Conservation (phyloP, 305 asterid species). For the Withania somnifera region DNA sequence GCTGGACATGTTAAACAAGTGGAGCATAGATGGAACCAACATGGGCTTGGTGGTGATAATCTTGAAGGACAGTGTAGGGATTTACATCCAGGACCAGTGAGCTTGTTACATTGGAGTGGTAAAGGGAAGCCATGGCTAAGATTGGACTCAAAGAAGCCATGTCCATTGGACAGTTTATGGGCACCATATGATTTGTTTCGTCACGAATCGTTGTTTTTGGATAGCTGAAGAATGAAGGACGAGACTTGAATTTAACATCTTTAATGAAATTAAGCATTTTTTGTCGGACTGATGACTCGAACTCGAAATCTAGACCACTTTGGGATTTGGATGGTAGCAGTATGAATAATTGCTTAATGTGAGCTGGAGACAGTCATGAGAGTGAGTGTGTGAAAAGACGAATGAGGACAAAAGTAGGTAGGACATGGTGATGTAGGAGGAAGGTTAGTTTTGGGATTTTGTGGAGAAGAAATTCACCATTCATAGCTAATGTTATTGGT, state of each 20-base stretch:
- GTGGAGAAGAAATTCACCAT: too few species aligned
- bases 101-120: slow-evolving; percentile 83
- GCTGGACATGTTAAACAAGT: slow-evolving; percentile 63
- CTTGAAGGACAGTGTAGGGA: slow-evolving; percentile 64
- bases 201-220: slow-evolving; percentile 35
- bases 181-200: slow-evolving; percentile 58
- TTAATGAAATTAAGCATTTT: not conserved
- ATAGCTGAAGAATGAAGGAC: slow-evolving; percentile 2
- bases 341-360: slow-evolving; percentile 6
- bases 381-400: slow-evolving; percentile 9
- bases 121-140: slow-evolving; percentile 79
- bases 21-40: slow-evolving; percentile 87
- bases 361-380: slow-evolving; percentile 29
- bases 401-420: slow-evolving; percentile 14
- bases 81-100: slow-evolving; percentile 82
- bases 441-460: slow-evolving; percentile 4
- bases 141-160: slow-evolving; percentile 51
- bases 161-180: slow-evolving; percentile 71
- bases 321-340: not conserved
- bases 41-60: slow-evolving; percentile 88
- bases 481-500: not conserved
- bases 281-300: not conserved
- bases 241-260: rapidly evolving
- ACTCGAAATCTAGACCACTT: not conserved
- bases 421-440: not conserved